Base-by-base conservation (phyloP, 2,329 filamentous ascomycete species). In the Penicillium sp. region DNA sequence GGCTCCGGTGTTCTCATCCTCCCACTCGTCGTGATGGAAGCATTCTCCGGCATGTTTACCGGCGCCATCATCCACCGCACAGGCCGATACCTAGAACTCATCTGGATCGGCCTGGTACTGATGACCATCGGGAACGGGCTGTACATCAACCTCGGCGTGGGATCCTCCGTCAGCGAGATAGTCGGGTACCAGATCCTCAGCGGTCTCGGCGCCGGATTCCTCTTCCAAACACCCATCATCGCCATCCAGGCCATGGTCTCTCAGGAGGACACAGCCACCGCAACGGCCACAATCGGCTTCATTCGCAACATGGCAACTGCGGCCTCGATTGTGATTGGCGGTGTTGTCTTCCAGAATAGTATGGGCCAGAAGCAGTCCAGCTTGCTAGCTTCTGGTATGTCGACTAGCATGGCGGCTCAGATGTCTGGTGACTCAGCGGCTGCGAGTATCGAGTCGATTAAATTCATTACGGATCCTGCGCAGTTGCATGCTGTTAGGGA, bases 311-410 rank as follows among this genome's bases (percentile, higher is more conserved):
- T 92, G 3, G 86, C 85, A 10, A 89, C 85, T 0, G 82, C 85
- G 2, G 82, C 87, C 20, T 86, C 85, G 0, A 82, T 91, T 50
- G 88, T 90, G 1, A 79, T 92, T 38, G 89, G 89, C 24, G 85
- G 88, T n/a, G 88, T 90, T 44, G 82, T 92, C 37, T 92, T 92
- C 75, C 86, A 90, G 73, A 92, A 92, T 69, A 70, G 31, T 50
- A 73, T 73, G 71, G 74, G 22, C 64, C 73, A 61, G 11, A 64
- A 31, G 72, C 82, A 4, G 85, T 77, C 61, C 79, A 81, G 55
- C 84, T 87, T 35, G 81, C 84, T 14, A 81, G 87, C 20, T 86
- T 83, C 65, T 5, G 69, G 73, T 2, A 60, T 72, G 39, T 66
- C 57, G 38, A 63, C 50, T 37, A 66, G 37, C 8, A 66, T 60